Base-by-base conservation (phyloP, 495 filamentous ascomycete genomes). In the Articulospora tetracladia region DNA sequence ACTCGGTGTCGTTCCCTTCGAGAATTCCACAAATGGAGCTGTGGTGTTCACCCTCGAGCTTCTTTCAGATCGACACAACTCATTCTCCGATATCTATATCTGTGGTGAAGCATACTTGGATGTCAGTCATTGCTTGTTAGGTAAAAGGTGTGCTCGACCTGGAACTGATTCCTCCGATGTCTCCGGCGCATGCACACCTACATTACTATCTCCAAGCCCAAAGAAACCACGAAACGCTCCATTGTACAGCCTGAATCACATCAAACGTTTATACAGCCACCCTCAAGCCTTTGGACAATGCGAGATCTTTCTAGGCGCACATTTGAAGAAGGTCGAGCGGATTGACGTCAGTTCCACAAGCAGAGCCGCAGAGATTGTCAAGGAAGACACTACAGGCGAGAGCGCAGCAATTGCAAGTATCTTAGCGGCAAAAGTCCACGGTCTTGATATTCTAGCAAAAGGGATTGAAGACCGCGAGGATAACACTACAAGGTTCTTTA, bases 251-350 rank as follows among this genome's bases (percentile, higher is more conserved):
- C 62, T 89, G 17, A 51, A 58, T 12, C 77, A 86, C 60, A 65
- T 90, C 62, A 70, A 72, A 30, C 75, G 79, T 39, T 70, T 98
- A 49, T 96, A 96, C 73, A 93, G 90, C 24, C 94, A 98, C 71
- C 91, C 92, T 17, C 94, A 98, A 74, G 94, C 91, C 28, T 94
- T 92, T 77, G 93, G 92, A 3, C 94, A 98, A 75, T 96, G 92
- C 68, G 83, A 84, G n/a, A 60, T 48, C n/a, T 95, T 95, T 67
- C 74, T 97, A 6, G 75, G 77, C 7, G 66, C 74, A 48, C 74
- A 86, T 64, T 81, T 94, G 54, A 85, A 85, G 57, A 82, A 82
- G 24, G 76, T 89, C 8, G 91, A 94, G 74, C 79, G 83, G 46
- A 81, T 93, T 34, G 93, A 98, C 70, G 89, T 92, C 41, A 89